Conservation (phyloP, 2,329 filamentous ascomycete genomes). For the Alternaria dauci region DNA sequence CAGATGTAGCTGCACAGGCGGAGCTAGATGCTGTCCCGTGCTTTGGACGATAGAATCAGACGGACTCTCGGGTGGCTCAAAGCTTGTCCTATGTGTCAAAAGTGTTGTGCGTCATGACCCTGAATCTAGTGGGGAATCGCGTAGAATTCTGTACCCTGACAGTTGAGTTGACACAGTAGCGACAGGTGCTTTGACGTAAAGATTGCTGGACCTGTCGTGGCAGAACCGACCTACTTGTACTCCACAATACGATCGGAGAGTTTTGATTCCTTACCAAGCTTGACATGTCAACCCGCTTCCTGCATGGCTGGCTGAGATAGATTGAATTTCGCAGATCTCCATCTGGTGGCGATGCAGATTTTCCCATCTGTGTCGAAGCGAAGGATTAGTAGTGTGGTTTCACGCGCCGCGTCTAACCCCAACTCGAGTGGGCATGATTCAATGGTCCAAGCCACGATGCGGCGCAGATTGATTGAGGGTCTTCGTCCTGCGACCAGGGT, state of each 20-base stretch:
- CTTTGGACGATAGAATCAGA: neutral
- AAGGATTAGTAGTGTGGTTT: constrained; percentile 12
- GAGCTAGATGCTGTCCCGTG: neutral
- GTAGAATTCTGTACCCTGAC: constrained; percentile 3
- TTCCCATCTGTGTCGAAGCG: neutral
- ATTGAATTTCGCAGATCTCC: constrained; percentile 1
- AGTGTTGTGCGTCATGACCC: constrained; percentile 3
- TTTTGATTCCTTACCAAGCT: neutral
- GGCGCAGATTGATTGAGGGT: constrained; percentile 15
- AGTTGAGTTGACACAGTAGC: neutral
- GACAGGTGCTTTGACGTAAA: neutral
- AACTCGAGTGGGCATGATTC: constrained; percentile 1
- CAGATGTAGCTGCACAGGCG: neutral
- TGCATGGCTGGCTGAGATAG: neutral
- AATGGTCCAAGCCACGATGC: constrained; percentile 12
- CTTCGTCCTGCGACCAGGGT: constrained; percentile 7
- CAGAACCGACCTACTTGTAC: neutral
- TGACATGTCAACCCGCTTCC: neutral
- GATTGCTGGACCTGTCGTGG: neutral
- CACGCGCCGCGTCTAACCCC: constrained; percentile 4
- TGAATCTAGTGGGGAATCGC: neutral
- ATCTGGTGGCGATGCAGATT: constrained; percentile 7
- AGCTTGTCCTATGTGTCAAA: neutral
- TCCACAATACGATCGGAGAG: neutral
- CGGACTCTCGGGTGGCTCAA: neutral